phyloP scores from a whole-genome alignment of 2,329 filamentous ascomycete species.

The Teratosphaeria viscida region DNA sequence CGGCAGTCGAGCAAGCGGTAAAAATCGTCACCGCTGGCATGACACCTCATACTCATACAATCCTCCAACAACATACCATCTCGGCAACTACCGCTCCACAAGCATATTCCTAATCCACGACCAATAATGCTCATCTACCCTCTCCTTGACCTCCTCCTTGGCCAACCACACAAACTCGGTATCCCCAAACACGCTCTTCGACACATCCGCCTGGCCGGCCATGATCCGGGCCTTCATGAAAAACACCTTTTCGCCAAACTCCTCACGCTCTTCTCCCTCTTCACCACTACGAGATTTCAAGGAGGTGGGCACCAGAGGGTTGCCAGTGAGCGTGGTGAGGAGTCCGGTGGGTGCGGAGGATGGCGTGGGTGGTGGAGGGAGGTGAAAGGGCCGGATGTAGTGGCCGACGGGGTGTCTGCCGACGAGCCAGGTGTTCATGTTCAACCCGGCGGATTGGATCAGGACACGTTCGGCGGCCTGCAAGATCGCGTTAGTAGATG shows the following conservation, averaged over 20 bases:
- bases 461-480: constrained; percentile 77
- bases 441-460: constrained; percentile 65
- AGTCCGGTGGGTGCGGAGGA: neutral
- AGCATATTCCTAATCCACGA: constrained; percentile 72
- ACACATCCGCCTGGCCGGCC: constrained; percentile 83
- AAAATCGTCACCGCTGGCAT: neutral
- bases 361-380: constrained; percentile 20
- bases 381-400: constrained; percentile 47
- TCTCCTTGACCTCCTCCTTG: constrained; percentile 68
- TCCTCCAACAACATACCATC: constrained; percentile 2
- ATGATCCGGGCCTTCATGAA: constrained; percentile 95
- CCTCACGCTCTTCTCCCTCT: constrained; percentile 20
- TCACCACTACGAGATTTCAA: constrained; percentile 16
- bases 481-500: neutral
- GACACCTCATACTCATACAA: neutral
- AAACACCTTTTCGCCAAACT: constrained; percentile 72
- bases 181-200: constrained; percentile 59
- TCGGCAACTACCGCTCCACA: constrained; percentile 50
- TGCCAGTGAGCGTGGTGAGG: constrained; percentile 16
- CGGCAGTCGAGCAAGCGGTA: neutral
- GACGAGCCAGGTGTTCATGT: constrained; percentile 99
- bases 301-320: constrained; percentile 17
- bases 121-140: constrained; percentile 61
- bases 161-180: constrained; percentile 86
- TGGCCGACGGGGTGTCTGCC: constrained; percentile 84